Base-by-base conservation (phyloP, 805 yeast genomes). In the Jamesozyma rosinii region DNA sequence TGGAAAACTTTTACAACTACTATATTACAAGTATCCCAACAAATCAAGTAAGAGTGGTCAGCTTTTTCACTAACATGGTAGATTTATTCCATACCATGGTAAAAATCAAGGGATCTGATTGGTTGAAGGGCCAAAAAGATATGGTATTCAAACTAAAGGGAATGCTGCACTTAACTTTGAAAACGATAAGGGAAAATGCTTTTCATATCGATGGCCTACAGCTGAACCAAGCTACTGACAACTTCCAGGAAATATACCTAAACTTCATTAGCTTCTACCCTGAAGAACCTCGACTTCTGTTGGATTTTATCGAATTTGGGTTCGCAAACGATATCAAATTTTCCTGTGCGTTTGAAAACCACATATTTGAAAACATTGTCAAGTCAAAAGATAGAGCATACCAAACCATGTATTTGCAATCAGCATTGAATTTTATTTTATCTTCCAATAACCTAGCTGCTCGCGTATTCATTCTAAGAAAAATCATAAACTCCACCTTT, bases 161-260 rank as follows among this genome's bases (percentile, higher is more conserved):
- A 8, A 58, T 63, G 62, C 48, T 61, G 14, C 43, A 38, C 10
- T 37, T 55, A 15, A 56, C 62, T 2, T 35, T 57, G 10, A 42
- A 48, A n/a, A 53, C 59, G 3, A 54, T 59, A 9, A 48, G 49
- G 13, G 53, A 52, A 22, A 57, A 56, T 32, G 39, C 49, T 1
- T 60, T 62, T 38, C 59, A 60, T 41, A 52, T 60, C 37, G 67
- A 63, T 17, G 85, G 81, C 46, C 74, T 88, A 55, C 85, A 83
- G 55, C 69, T 85, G 3, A 81, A 75, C 29, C 88, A 83, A 55
- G 78, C 92, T 0, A 65, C 83, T 21, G 72, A 72, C 20, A 78
- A 74, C 43, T 68, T 85, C 37, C 90, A 85, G 57, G 38, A 42
- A 0, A 44, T 77, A 0, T 72, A 72, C 44, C 66, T 76, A 5